Base-by-base conservation (phyloP, 2,329 filamentous ascomycete genomes). In the Elsinoe arachidis region DNA sequence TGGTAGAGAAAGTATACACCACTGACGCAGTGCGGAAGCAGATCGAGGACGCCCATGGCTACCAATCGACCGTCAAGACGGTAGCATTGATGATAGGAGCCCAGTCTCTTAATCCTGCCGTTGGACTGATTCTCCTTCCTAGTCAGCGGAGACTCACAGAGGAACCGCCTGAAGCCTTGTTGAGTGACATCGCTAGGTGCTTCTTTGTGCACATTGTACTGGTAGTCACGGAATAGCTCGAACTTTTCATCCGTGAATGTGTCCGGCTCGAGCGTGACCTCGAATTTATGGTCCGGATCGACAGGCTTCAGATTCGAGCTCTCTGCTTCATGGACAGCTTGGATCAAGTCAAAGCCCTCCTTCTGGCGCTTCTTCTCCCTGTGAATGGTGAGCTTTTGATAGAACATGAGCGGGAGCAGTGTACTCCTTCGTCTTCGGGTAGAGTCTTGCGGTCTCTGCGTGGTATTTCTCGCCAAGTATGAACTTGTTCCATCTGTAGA, bases 1-100 rank as follows among this genome's bases (percentile, higher is more conserved):
- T 91, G 81, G 66, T 93, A 93, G 60, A 93, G 73, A 67, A 93
- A 89, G 72, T 93, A 93, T 10, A 93, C 88, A 3, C 86, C 86
- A 64, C 87, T 91, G 52, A 93, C 86, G 62, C 82, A 85, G 58
- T 88, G 76, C 0, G 88, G 88, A 1, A 93, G 75, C 7, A 93
- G 76, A 67, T 93, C 88, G 4, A 93, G 74, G 1, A 93, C 85
- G 0, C 85, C 85, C 61, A 93, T 79, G 1, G 88, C 88, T 21
- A 92, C 82, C 12, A 93, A 76, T 52, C 82, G 78, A 19, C 87
- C 88, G 65, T 93, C 86, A 2, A 93, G 75, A 30, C 88, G 80
- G 68, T 91, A 92, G 72, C 87, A 90, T 67, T 92, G 88, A 65
- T 93, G 88, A 64, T 82, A 92, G 1, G 87, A 89, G 14, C 88